These are phyloP conservation scores for Talaromyces rugulosus DNA, from an alignment of 2,329 filamentous ascomycete genomes.

Conservation along the genomic window DNA sequence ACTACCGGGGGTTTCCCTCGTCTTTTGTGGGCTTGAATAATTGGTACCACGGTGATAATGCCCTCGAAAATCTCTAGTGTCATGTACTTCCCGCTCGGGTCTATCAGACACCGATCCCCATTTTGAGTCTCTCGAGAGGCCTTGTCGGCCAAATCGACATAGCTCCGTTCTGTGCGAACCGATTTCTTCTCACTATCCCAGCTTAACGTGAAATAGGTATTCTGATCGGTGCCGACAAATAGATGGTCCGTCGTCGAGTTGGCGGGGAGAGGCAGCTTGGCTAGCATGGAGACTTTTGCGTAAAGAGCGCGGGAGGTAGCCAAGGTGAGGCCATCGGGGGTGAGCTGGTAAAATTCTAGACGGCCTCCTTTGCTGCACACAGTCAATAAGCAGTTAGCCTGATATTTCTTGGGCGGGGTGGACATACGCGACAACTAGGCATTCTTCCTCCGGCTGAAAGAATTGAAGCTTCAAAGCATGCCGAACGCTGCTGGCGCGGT, in stretches of 20 bases:
- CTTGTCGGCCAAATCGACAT: slow-evolving; percentile 58
- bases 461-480: slow-evolving; percentile 81
- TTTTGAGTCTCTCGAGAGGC: slow-evolving; percentile 71
- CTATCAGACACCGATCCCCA: slow-evolving; percentile 76
- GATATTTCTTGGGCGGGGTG: slow-evolving; percentile 17
- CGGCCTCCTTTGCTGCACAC: slow-evolving; percentile 71
- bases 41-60: slow-evolving; percentile 60
- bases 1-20: slow-evolving; percentile 22
- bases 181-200: slow-evolving; percentile 64
- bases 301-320: slow-evolving; percentile 70
- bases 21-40: slow-evolving; percentile 53
- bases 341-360: slow-evolving; percentile 74
- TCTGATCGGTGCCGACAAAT: slow-evolving; percentile 86
- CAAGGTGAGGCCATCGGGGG: slow-evolving; percentile 57
- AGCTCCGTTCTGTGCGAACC: slow-evolving; percentile 55
- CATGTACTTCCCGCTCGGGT: slow-evolving; percentile 69
- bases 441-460: slow-evolving; percentile 68
- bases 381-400: slow-evolving; percentile 7
- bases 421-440: slow-evolving; percentile 79
- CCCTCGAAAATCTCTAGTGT: slow-evolving; percentile 66
- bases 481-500: slow-evolving; percentile 83
- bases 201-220: slow-evolving; percentile 82
- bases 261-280: slow-evolving; percentile 52
- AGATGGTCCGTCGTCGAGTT: slow-evolving; percentile 75
- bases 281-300: slow-evolving; percentile 80